A percentile compares a stretch with the other conserved stretches of the same genome.
Evolutionary conservation across 306 rosid species (phyloP).

Genomic region (Citrullus colocynthis): DNA sequence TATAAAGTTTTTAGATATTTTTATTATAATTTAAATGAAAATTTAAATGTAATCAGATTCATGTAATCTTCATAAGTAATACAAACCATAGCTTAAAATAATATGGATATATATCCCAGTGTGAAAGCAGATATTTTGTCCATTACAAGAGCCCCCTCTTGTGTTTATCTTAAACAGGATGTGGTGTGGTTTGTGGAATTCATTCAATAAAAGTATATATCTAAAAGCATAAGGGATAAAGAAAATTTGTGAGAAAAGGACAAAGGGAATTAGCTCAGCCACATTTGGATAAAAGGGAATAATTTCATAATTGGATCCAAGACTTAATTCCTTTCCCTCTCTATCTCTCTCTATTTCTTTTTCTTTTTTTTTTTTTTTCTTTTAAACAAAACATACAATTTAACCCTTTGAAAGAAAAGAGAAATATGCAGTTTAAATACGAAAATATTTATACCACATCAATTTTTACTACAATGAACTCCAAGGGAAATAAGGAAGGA

Average conservation of each 20-base stretch:
- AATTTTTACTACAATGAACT: too few species aligned
- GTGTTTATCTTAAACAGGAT: background rate
- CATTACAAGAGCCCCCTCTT: background rate
- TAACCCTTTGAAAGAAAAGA: too few species aligned
- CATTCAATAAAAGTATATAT: constrained; percentile 6
- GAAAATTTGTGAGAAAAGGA: background rate
- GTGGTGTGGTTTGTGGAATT: background rate
- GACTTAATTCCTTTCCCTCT: background rate
- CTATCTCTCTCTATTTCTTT: background rate
- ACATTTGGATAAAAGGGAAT: constrained; percentile 3
- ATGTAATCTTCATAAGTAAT: background rate
- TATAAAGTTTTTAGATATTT: too few species aligned
- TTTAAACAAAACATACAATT: too few species aligned
- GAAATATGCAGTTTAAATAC: too few species aligned
- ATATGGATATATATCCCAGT: background rate
- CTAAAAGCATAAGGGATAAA: constrained; percentile 4
- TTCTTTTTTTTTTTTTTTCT: too few species aligned
- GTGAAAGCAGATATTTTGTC: constrained; percentile 1
- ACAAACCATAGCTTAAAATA: background rate
- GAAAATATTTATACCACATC: too few species aligned
- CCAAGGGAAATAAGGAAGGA: too few species aligned
- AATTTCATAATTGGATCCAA: background rate
- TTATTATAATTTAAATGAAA: too few species aligned
- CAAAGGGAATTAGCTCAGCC: constrained; percentile 4
- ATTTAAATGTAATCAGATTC: background rate